Evolutionary conservation across 352 stramenopile genomes (phyloP), one percentile per base, ranked within the genome.

Genomic region (Pilasporangium apinafurcum): DNA sequence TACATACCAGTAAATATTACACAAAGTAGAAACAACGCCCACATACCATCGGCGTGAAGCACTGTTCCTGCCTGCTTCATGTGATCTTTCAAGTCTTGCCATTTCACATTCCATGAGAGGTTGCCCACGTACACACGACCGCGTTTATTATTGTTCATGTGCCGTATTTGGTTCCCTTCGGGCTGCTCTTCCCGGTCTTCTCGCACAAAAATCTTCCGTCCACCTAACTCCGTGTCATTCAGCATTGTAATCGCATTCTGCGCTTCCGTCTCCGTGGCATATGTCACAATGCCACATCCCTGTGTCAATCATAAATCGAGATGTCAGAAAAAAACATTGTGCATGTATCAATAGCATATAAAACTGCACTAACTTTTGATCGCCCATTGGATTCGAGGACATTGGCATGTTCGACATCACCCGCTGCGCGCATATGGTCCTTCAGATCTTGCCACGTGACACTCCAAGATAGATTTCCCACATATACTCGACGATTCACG

Each of bases 71-170:
- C 74, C 12, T 76, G 68, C 51, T 92, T 92, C 82, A 98, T 97
- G 65, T 97, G 80, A 65, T 98, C 92, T 59, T 98, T 98, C 17
- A 99, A 79, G 21, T 97, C 86, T 50, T 97, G 85, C 92, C 92
- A 98, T 36, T 86, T 94, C 30, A 96, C 78, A 30, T 73, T 75
- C 85, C 87, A 98, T 25, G 77, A 76, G 8, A 99, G 59, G 47
- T 99, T 96, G 34, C 81, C 81, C 9, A 96, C 80, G 47, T 92
- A 95, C 12, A 96, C 84, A 9, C 84, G 76, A 22, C 62, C 76
- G 34, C 78, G 62, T 16, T 65, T 56, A 42, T 62, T 67, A 13
- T 46, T 61, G n/a, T n/a, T n/a, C n/a, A n/a, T n/a, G n/a, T n/a
- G n/a, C 8, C 69, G 66, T 3, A 13, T 18, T 12, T 52, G 37